phyloP scores from a whole-genome alignment of 2,329 filamentous ascomycete species.

The Pseudocercospora fuligena region DNA sequence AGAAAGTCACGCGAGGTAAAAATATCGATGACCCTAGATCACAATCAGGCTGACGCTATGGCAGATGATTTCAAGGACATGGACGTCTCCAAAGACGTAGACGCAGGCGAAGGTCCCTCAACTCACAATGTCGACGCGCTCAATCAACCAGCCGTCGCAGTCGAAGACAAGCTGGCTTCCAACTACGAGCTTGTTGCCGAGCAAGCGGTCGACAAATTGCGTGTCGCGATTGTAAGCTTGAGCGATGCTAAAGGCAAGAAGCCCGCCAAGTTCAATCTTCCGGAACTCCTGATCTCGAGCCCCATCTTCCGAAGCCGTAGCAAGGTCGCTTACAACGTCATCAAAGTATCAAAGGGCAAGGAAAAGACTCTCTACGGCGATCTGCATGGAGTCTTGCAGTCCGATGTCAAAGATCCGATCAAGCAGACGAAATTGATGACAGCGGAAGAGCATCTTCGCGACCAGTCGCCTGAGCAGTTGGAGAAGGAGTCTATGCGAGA shows the following conservation, averaged over 20 bases:
- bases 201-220: not conserved
- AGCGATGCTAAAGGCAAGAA: not conserved
- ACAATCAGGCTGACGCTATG: not conserved
- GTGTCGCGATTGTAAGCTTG: not conserved
- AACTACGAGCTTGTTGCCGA: not conserved
- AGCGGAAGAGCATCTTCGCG: not conserved
- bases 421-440: not conserved
- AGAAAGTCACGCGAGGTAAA: not conserved
- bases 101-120: not conserved
- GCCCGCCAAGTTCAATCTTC: not conserved
- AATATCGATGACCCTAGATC: not conserved
- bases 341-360: not conserved
- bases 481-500: not conserved
- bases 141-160: not conserved
- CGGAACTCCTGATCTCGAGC: not conserved
- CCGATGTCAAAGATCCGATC: not conserved
- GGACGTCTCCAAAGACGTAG: not conserved
- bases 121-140: not conserved
- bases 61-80: not conserved
- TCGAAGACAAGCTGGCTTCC: not conserved
- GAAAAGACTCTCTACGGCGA: not conserved
- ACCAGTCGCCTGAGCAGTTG: not conserved
- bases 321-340: not conserved
- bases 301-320: not conserved
- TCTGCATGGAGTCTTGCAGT: not conserved